Base-by-base conservation (phyloP, 2,329 filamentous ascomycete species). In the Ophiostoma fasciatum region DNA sequence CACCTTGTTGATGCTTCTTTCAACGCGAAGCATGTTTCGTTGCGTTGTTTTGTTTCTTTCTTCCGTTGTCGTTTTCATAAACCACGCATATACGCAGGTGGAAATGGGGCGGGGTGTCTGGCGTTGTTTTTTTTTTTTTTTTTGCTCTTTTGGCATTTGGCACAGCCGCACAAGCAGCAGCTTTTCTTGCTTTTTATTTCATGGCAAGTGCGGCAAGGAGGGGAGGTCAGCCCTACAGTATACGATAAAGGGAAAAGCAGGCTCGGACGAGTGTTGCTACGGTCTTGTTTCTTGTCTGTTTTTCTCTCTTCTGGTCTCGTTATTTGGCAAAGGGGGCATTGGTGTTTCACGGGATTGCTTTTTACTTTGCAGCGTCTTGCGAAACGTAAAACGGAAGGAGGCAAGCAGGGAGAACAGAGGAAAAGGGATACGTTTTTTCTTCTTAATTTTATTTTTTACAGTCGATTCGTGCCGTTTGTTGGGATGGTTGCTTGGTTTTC, bases 321-420 rank as follows among this genome's bases (percentile, higher is more conserved):
- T n/a, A n/a, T 28, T 29, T 22, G 2, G 19, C 19, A 17, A 17
- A 23, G 11, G 7, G 11, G 10, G 29, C 9, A 31, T 31, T 13
- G 34, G 34, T 36, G 34, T 32, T 35, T 31, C 10, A 10, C 12
- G 33, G 10, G n/a, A 27, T 30, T 28, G 28, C 19, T 18, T 14
- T 28, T 17, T 28, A n/a, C 20, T 22, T 22, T 35, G 27, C 27
- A 25, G 27, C 31, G 7, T 20, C n/a, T n/a, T n/a, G n/a, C n/a
- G n/a, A 27, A 25, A 25, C 27, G 23, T 36, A 25, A 11, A 21
- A 20, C 21, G 12, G 20, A 35, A 29, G 20, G 21, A 25, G 26
- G 28, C 11, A 17, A 33, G 33, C 35, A 37, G 28, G 23, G 18
- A 28, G 35, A 37, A 12, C 15, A 31, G 35, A 28, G n/a, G 14